phyloP scores from a whole-genome alignment of 257 asterid species.

The Thymus quinquecostatus region DNA sequence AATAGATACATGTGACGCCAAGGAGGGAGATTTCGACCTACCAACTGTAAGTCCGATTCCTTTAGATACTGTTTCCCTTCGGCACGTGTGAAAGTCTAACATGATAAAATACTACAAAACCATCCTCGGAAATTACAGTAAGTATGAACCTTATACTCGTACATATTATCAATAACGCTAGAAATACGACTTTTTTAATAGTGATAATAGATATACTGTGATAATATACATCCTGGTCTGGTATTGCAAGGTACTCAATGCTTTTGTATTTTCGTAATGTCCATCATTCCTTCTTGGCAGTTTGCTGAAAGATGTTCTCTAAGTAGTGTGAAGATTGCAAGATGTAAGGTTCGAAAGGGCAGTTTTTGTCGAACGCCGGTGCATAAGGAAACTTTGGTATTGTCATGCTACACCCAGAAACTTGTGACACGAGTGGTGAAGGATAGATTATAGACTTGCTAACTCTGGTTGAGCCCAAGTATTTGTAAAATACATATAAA shows the following conservation, averaged over 20 bases:
- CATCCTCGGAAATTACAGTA: too few relatives aligned
- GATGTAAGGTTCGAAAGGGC: conserved; percentile 61
- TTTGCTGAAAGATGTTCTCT: conserved; percentile 60
- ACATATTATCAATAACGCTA: too few relatives aligned
- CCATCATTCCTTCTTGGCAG: conserved; percentile 31
- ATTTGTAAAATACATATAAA: not conserved
- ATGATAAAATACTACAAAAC: too few relatives aligned
- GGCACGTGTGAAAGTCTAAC: not conserved
- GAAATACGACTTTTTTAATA: too few relatives aligned
- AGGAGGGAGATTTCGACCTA: conserved; percentile 69
- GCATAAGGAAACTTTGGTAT: conserved; percentile 71
- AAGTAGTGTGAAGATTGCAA: conserved; percentile 67
- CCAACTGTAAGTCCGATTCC: conserved; percentile 61
- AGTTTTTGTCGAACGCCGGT: conserved; percentile 51
- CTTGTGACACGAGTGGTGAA: conserved; percentile 64
- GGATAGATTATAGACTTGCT: conserved; percentile 62
- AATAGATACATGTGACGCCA: conserved; percentile 80
- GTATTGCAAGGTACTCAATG: too few relatives aligned
- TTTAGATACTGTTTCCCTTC: conserved; percentile 10
- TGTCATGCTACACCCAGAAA: conserved; percentile 64
- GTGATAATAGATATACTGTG: too few relatives aligned
- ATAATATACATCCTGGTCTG: too few relatives aligned
- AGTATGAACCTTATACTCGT: too few relatives aligned
- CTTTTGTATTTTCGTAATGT: too few relatives aligned
- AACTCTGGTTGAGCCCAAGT: not conserved